phyloP scores from a whole-genome alignment of 331 rosid genomes.

The Quercus tomentella region DNA sequence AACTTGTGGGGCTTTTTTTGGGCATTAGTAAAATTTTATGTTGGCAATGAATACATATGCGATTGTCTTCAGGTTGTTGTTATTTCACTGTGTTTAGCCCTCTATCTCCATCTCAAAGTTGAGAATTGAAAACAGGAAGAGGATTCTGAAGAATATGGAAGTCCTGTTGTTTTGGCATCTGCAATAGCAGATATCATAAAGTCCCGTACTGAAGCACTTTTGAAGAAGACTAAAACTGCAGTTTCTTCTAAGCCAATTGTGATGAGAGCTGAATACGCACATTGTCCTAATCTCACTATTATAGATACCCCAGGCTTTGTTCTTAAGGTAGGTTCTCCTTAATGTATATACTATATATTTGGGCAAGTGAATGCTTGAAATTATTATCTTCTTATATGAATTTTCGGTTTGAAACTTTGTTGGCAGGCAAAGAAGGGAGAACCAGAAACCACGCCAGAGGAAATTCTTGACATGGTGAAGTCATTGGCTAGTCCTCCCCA shows the following conservation, averaged over 20 bases:
- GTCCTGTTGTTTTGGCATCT: slow-evolving; percentile 67
- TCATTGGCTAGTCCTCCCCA: slow-evolving; percentile 88
- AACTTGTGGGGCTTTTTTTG: background rate
- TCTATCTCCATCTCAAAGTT: background rate
- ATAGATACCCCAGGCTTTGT: slow-evolving; percentile 98
- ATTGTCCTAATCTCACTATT: slow-evolving; percentile 90
- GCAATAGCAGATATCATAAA: slow-evolving; percentile 79
- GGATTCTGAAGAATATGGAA: slow-evolving; percentile 92
- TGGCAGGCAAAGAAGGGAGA: slow-evolving; percentile 94
- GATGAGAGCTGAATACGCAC: slow-evolving; percentile 92
- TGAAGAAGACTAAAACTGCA: slow-evolving; percentile 71
- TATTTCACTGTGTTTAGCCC: background rate
- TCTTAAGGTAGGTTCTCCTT: slow-evolving; percentile 59
- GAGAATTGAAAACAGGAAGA: slow-evolving; percentile 61
- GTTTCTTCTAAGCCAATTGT: slow-evolving; percentile 93
- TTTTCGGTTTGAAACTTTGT: background rate
- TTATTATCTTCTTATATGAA: background rate
- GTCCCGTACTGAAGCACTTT: slow-evolving; percentile 71
- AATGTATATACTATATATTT: background rate
- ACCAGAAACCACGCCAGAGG: slow-evolving; percentile 84
- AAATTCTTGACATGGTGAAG: slow-evolving; percentile 93
- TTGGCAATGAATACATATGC: background rate
- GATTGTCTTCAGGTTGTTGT: background rate
- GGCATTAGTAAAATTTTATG: background rate
- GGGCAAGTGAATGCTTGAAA: background rate